Evolutionary conservation across 495 filamentous ascomycete genomes (phyloP).

Genomic region (Cercophora newfieldiana): DNA sequence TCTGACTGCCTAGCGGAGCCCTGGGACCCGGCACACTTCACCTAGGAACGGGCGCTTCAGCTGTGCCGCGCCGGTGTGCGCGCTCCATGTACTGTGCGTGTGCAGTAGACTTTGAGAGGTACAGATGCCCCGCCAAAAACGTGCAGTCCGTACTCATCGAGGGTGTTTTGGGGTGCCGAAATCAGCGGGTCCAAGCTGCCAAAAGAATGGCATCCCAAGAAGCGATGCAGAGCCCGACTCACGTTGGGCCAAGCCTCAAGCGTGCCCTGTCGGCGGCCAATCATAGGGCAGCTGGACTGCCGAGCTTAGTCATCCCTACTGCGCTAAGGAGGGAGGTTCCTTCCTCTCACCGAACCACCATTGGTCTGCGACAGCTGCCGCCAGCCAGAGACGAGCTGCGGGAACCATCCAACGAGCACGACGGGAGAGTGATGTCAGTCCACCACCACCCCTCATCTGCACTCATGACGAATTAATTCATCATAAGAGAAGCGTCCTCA

Average conservation of each 20-base stretch:
- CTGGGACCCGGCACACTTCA: no score
- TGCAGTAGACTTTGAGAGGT: no score
- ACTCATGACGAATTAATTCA: neutral
- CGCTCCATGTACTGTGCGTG: no score
- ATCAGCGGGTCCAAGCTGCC: no score
- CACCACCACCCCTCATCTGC: neutral
- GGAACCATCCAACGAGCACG: neutral
- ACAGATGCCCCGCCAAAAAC: no score
- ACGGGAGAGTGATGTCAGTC: constrained; percentile 25
- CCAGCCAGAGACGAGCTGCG: neutral
- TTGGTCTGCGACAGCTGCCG: neutral
- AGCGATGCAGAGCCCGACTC: no score
- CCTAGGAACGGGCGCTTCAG: no score
- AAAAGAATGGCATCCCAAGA: no score
- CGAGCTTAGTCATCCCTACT: constrained; percentile 6
- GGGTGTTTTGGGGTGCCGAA: no score
- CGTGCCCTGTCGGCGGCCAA: neutral
- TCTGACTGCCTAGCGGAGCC: no score
- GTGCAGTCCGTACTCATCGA: no score
- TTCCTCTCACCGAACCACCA: neutral
- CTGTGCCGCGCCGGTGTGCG: no score
- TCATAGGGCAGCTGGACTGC: neutral
- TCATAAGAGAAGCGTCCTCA: neutral
- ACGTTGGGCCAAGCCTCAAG: neutral
- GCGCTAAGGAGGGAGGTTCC: neutral